Base-by-base conservation (phyloP, 2,329 filamentous ascomycete genomes). In the Corynespora cassiicola region DNA sequence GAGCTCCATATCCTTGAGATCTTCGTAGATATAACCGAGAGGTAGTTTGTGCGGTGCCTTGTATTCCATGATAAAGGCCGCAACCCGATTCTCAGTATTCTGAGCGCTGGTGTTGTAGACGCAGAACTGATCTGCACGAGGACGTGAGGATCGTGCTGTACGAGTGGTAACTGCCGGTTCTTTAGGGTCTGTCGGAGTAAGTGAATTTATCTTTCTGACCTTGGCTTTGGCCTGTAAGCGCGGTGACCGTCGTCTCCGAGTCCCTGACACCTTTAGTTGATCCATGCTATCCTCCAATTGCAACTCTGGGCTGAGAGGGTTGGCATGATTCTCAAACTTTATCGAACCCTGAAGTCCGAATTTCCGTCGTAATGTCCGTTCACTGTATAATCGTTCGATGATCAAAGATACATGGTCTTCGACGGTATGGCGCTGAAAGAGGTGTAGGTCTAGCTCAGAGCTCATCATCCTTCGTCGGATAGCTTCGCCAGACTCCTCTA, bases 41-140 rank as follows among this genome's bases (percentile, higher is more conserved):
- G 70, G 70, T 3, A 79, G 50, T 45, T 78, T 76, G 47, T 76
- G 66, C 0, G 73, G 75, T n/a, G 70, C 50, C 57, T 77, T 79
- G 45, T 77, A 75, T 54, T 79, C 68, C 19, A 59, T 58, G 21
- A 66, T 49, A 39, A 54, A 60, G 12, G 54, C 58, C 4, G 57
- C 50, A 14, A 54, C 28, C 21, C 43, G 54, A 31, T 25, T 37
- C 30, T 42, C 38, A 34, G 4, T 20, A 12, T 38, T 28, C 10
- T 42, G 23, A 23, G 19, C 32, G 39, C 31, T 39, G n/a, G 51
- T 54, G 31, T 58, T 63, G 37, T 66, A 63, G 34, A 67, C 42
- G 44, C 62, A 68, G 33, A 67, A 65, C 45, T 66, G 51, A 49
- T 68, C 59, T 21, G 58, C 58, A 22, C 49, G 50, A 39, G 60